Evolutionary conservation across 768 basidiomycete species (phyloP).

Genomic region (Hydnomerulius pinastri): DNA sequence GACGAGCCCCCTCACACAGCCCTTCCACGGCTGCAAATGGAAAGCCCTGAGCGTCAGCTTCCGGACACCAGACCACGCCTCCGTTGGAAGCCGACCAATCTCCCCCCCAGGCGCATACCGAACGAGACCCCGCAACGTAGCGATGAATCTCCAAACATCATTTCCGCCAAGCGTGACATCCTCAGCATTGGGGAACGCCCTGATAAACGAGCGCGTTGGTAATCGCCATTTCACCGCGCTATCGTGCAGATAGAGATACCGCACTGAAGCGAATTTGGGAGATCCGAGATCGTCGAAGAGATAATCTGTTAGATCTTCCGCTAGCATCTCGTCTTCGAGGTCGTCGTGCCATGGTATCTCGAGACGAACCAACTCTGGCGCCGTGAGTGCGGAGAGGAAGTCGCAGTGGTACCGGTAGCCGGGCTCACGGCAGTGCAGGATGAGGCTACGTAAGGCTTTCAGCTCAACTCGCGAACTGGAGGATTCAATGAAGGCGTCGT

Average conservation of each 20-base stretch:
- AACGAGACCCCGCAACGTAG: conserved; percentile 13
- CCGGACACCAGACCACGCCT: conserved; percentile 10
- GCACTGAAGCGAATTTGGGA: conserved; percentile 13
- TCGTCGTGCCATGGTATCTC: conserved; percentile 21
- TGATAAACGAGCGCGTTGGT: conserved; percentile 16
- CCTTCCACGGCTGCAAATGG: conserved; percentile 11
- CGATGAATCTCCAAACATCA: conserved; percentile 13
- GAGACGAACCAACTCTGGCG: conserved; percentile 12
- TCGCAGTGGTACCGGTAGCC: conserved; percentile 16
- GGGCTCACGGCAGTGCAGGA: conserved; percentile 17
- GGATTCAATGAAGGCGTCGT: conserved; percentile 6
- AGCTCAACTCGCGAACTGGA: conserved; percentile 5
- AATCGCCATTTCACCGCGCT: conserved; percentile 7
- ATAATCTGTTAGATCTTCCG: conserved; percentile 7
- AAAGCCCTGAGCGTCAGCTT: conserved; percentile 12
- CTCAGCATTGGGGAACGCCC: conserved; percentile 17
- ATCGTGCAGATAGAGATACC: conserved; percentile 13
- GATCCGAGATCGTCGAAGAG: conserved; percentile 10
- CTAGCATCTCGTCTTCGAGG: conserved; percentile 8
- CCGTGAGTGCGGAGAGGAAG: conserved; percentile 10
- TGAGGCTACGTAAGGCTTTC: conserved; percentile 8
- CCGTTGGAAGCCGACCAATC: neutral
- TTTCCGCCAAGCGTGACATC: conserved; percentile 15
- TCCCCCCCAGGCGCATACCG: neutral
- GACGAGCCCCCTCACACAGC: conserved; percentile 15